Conservation (phyloP, 2,329 filamentous ascomycete genomes). For the Neonectria faginata region DNA sequence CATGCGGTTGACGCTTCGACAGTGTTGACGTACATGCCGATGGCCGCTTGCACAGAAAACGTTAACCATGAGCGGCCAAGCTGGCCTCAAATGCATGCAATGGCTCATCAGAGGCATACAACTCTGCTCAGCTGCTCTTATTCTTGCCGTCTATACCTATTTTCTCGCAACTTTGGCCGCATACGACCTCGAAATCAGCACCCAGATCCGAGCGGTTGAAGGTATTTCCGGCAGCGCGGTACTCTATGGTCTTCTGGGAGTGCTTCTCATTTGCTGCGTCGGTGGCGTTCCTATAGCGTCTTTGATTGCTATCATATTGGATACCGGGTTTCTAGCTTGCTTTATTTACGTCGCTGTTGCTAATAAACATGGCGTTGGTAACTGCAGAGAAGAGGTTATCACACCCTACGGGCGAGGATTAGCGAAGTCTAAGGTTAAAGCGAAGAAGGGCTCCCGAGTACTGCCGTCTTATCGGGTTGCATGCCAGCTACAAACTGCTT, state of each 20-base stretch:
- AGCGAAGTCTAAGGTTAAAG: constrained; percentile 59
- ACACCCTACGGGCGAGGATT: constrained; percentile 76
- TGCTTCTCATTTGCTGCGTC: constrained; percentile 80
- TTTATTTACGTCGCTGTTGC: constrained; percentile 85
- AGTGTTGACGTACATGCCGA: no score
- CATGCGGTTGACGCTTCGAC: no score
- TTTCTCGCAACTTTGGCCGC: constrained; percentile 79
- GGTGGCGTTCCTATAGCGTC: constrained; percentile 80
- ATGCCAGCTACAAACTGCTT: constrained; percentile 80
- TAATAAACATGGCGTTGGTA: constrained; percentile 74
- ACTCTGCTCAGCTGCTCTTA: neutral
- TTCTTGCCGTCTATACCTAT: constrained; percentile 84
- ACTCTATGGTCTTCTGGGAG: constrained; percentile 77
- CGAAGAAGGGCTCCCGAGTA: constrained; percentile 57
- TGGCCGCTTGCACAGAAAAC: no score
- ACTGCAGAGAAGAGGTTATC: constrained; percentile 69
- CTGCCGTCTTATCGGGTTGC: constrained; percentile 62
- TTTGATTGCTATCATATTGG: constrained; percentile 77
- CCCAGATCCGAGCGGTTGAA: constrained; percentile 76
- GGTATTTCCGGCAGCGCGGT: constrained; percentile 80
- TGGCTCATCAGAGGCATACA: no score
- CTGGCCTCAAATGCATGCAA: no score
- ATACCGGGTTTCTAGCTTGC: constrained; percentile 77
- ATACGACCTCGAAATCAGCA: constrained; percentile 71
- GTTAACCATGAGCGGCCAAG: no score